phyloP scores from a whole-genome alignment of 2,329 filamentous ascomycete species.

The Iodosphaeria phyllophila region DNA sequence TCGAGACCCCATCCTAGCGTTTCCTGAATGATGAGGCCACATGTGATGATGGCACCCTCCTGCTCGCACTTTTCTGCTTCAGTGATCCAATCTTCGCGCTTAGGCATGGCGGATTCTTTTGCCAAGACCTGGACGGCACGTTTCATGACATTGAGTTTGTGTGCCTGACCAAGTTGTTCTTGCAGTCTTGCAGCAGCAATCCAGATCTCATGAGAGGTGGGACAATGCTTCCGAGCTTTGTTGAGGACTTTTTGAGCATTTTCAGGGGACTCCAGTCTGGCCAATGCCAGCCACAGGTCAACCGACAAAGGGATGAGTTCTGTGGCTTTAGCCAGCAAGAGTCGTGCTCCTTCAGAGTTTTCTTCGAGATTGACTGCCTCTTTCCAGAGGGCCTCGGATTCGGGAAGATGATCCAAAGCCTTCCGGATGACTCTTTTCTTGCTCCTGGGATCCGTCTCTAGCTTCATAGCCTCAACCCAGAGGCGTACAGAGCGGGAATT shows the following conservation, averaged over 20 bases:
- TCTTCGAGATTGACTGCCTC: slow-evolving; percentile 92
- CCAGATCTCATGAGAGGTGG: slow-evolving; percentile 91
- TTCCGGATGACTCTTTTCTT: slow-evolving; percentile 88
- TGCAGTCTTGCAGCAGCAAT: slow-evolving; percentile 83
- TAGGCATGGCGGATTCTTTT: slow-evolving; percentile 88
- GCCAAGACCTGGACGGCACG: slow-evolving; percentile 76
- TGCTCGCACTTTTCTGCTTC: slow-evolving; percentile 92
- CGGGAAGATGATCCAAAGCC: slow-evolving; percentile 79
- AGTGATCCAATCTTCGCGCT: slow-evolving; percentile 89
- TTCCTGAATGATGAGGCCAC: slow-evolving; percentile 75
- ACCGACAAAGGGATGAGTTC: slow-evolving; percentile 88
- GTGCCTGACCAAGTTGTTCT: slow-evolving; percentile 64
- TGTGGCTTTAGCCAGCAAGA: slow-evolving; percentile 84
- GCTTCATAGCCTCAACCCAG: slow-evolving; percentile 89
- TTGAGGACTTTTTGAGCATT: slow-evolving; percentile 93
- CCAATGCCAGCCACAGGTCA: slow-evolving; percentile 87
- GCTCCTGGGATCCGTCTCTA: slow-evolving; percentile 65
- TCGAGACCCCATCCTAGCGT: slow-evolving; percentile 87
- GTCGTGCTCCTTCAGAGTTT: slow-evolving; percentile 66
- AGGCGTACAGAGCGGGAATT: slow-evolving; percentile 76
- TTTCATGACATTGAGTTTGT: slow-evolving; percentile 83
- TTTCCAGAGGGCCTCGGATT: slow-evolving; percentile 96
- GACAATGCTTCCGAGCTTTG: slow-evolving; percentile 81
- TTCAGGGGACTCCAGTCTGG: slow-evolving; percentile 72
- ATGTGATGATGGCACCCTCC: slow-evolving; percentile 74